phyloP scores from a whole-genome alignment of 257 asterid species.

The Rubia yunnanensis region DNA sequence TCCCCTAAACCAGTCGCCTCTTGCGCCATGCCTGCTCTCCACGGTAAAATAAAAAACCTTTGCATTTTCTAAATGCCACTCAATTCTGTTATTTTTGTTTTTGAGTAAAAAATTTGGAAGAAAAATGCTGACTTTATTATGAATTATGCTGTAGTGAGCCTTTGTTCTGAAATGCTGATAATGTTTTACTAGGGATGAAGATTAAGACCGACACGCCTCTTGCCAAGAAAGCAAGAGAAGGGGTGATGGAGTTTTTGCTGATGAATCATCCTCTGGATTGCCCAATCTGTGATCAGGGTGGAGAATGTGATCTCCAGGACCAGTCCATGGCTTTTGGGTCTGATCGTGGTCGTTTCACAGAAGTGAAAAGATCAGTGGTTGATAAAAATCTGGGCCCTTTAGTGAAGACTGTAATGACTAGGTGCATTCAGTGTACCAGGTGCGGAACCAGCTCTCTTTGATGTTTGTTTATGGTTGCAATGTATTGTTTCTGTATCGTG shows the following conservation, averaged over 20 bases:
- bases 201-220: constrained; percentile 89
- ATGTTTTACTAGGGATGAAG: constrained; percentile 63
- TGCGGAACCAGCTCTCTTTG: constrained; percentile 13
- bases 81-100: not conserved
- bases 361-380: constrained; percentile 84
- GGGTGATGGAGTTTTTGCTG: constrained; percentile 92
- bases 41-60: constrained; percentile 39
- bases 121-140: not conserved
- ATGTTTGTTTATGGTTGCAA: not conserved
- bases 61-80: not conserved
- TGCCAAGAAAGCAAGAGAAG: constrained; percentile 98
- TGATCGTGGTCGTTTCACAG: constrained; percentile 94
- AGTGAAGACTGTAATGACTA: constrained; percentile 96
- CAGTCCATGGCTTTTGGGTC: constrained; percentile 99
- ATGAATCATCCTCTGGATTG: constrained; percentile 98
- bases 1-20: constrained; percentile 97
- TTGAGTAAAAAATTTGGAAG: not conserved
- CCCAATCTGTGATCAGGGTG: constrained; percentile 99
- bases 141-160: not conserved
- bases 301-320: constrained; percentile 96
- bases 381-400: constrained; percentile 95
- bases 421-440: constrained; percentile 95
- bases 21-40: constrained; percentile 98
- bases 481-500: not conserved
- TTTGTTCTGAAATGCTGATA: constrained; percentile 1